Evolutionary conservation across 768 basidiomycete genomes (phyloP), one percentile per base, ranked within the genome.

Genomic region (Amanita jacksonii): DNA sequence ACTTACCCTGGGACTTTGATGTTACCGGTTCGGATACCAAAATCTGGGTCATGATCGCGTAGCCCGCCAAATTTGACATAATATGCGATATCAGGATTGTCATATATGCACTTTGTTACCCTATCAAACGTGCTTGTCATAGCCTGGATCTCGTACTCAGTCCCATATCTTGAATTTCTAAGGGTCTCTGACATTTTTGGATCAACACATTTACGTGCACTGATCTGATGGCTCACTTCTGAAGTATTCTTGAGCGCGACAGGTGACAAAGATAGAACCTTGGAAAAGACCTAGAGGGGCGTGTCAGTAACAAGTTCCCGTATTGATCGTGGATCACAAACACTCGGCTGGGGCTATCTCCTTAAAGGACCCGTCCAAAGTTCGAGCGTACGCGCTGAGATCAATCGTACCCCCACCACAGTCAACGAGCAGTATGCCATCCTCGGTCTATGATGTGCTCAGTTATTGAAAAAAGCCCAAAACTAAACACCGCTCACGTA

Each of bases 61-160:
- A 28, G 12, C 7, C 61, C 60, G n/a, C 74, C 75, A 45, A 77
- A 75, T 38, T 62, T 64, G 44, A 77, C 65, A 49, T 64, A 74
- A 27, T 68, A 65, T 1, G 65, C 60, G 18, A 71, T 67, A 0
- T 18, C 20, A 3, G 41, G n/a, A 8, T 20, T 22, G 1, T 24
- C 19, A 19, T 76, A 77, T 12, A 63, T 57, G 1, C 67, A 54
- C 43, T 75, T 77, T 1, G 71, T 68, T 1, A 64, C 62, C 46
- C 62, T 67, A 50, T 76, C 74, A 43, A 77, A 77, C 33, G 57
- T 59, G 8, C 12, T 23, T 8, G 28, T 19, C 39, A 41, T 41
- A 16, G 15, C 27, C 4, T 41, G 15, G 5, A 41, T 41, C 6
- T 41, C 39, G n/a, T 28, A 24, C 12, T n/a, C 24, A 8, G 8